Conservation (phyloP, 129 eudicot genomes). For the Flaveria ramosissima region DNA sequence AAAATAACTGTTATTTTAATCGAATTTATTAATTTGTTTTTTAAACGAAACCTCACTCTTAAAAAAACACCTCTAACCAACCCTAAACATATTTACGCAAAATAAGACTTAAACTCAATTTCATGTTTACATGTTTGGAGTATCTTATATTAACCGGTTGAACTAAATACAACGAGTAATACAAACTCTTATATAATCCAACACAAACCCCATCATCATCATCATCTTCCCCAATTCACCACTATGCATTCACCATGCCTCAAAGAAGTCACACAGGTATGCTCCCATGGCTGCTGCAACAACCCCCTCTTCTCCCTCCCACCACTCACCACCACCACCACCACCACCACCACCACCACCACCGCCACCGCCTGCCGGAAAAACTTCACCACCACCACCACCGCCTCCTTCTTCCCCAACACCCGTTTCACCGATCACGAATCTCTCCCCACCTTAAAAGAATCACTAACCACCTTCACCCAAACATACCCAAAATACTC, state of each 20-base stretch:
- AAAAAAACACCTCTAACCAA: too few species aligned
- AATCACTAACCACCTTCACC: constrained; percentile 56
- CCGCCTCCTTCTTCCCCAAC: constrained; percentile 66
- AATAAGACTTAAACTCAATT: too few species aligned
- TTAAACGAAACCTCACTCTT: too few species aligned
- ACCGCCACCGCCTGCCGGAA: constrained; percentile 59
- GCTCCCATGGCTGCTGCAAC: constrained; percentile 61
- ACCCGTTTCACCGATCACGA: constrained; percentile 73
- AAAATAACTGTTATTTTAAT: too few species aligned
- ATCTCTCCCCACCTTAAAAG: constrained; percentile 68
- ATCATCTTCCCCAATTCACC: background rate
- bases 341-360: constrained; percentile 39
- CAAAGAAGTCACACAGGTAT: constrained; percentile 46
- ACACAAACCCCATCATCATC: background rate
- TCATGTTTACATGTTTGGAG: too few species aligned
- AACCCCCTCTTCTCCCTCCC: constrained; percentile 45
- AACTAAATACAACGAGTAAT: too few species aligned
- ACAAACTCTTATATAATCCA: background rate
- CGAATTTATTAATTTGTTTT: too few species aligned
- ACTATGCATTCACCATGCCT: constrained; percentile 63
- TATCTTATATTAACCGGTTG: rapidly evolving
- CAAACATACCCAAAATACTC: constrained; percentile 65
- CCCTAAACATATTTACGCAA: too few species aligned
- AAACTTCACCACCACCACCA: constrained; percentile 54
- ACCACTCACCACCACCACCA: constrained; percentile 30